Conservation (phyloP, 2,329 filamentous ascomycete species). For the Cladosporium velox region DNA sequence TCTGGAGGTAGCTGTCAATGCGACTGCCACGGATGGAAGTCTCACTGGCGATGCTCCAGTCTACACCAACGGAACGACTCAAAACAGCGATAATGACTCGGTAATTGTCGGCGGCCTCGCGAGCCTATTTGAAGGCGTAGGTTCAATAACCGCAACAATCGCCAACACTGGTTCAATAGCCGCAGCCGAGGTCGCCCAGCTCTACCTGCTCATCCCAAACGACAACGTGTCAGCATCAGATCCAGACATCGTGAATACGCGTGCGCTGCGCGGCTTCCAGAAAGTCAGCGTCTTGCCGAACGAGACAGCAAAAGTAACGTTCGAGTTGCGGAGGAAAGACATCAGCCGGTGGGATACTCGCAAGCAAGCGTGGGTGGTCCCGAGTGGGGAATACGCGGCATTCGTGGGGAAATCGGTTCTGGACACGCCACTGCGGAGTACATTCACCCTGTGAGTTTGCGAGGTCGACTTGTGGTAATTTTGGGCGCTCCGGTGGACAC, state of each 20-base stretch:
- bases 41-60: conserved; percentile 26
- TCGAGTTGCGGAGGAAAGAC: conserved; percentile 47
- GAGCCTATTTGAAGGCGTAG: conserved; percentile 53
- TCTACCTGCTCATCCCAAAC: conserved; percentile 41
- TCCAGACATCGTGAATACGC: conserved; percentile 44
- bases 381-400: conserved; percentile 45
- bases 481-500: background rate
- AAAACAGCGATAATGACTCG: conserved; percentile 29
- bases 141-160: conserved; percentile 52
- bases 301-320: conserved; percentile 36
- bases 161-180: conserved; percentile 52
- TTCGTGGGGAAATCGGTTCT: conserved; percentile 49
- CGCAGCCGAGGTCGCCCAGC: conserved; percentile 57
- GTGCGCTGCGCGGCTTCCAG: conserved; percentile 38
- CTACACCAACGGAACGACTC: conserved; percentile 35
- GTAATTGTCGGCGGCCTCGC: conserved; percentile 32
- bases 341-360: conserved; percentile 53
- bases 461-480: background rate
- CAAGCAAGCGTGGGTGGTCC: conserved; percentile 54
- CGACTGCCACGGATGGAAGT: conserved; percentile 30
- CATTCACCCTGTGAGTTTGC: conserved; percentile 23
- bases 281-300: conserved; percentile 35
- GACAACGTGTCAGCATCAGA: conserved; percentile 58
- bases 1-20: conserved; percentile 32
- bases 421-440: conserved; percentile 35